Evolutionary conservation across 805 yeast genomes (phyloP), one percentile per base, ranked within the genome.

Genomic region (Cyberlindnera subsufficiens): DNA sequence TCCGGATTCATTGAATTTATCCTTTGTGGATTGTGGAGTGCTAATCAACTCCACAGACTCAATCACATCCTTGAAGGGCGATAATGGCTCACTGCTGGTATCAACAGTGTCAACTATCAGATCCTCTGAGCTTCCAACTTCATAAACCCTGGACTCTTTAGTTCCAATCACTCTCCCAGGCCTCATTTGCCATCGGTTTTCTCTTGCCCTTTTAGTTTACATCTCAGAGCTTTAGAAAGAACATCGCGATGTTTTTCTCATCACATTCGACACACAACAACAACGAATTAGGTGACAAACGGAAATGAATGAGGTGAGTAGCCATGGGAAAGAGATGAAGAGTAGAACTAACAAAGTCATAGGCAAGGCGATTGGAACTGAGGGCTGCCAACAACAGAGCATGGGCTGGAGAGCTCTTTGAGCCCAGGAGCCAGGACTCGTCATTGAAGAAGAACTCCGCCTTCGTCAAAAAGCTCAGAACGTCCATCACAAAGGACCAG

Each of bases 371-470:
- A 44, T 39, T 35, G 3, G 47, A 47, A 32, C 48, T 53, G 16
- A 35, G 40, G 10, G 11, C 5, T 27, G 19, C 13, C 16, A 58
- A 58, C 32, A 22, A 35, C 0, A 43, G 42, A 1, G 60, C 60
- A 2, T 58, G 61, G 62, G 40, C 30, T 1, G 51, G 50, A 5
- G 48, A 43, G 18, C 42, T 48, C 2, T 10, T 20, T 7, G 54
- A 45, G 20, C 46, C 50, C 2, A n/a, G 44, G 14, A 39, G 52
- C 9, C 60, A 80, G 9, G 96, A 89, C 57, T 68, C 95, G 0
- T 82, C 90, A 43, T 67, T 89, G 50, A 89, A 89, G 67, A 86
- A 82, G 59, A 86, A 90, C 57, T 78, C 87, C 4, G 83, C 88
- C 0, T 85, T 86, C 55, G 80, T 88, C 39, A 84, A 81, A 58